Evolutionary conservation across 148 eudicot species (phyloP).

Genomic region (Linanthus parryae): DNA sequence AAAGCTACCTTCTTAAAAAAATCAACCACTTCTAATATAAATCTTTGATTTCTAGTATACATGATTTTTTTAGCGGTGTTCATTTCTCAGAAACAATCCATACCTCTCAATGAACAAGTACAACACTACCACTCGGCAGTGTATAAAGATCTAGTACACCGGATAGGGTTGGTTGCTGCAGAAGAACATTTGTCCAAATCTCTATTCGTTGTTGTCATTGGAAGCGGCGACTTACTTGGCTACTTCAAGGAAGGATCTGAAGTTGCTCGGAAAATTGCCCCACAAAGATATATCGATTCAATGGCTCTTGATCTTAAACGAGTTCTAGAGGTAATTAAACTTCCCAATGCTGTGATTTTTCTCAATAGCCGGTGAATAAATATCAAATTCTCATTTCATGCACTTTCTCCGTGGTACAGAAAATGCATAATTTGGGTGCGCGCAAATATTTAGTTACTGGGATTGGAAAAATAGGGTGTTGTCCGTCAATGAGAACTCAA

Average conservation of each 20-base stretch:
- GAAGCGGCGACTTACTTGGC: constrained; percentile 66
- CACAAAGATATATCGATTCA: constrained; percentile 43
- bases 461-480: constrained; percentile 54
- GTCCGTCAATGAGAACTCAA: constrained; percentile 46
- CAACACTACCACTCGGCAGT: constrained; percentile 36
- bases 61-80: too few species aligned
- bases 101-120: constrained; percentile 50
- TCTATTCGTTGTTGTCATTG: constrained; percentile 49
- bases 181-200: constrained; percentile 43
- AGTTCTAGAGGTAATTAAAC: constrained; percentile 50
- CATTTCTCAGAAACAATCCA: constrained; percentile 45
- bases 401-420: constrained; percentile 26
- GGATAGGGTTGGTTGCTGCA: constrained; percentile 32
- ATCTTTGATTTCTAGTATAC: too few species aligned
- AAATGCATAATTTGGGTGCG: constrained; percentile 46
- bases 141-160: constrained; percentile 23
- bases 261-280: constrained; percentile 16
- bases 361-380: too few species aligned
- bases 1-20: too few species aligned
- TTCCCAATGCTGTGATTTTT: background rate
- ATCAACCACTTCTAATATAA: too few species aligned
- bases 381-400: too few species aligned
- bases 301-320: constrained; percentile 42
- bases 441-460: constrained; percentile 53
- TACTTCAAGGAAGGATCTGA: constrained; percentile 31